Conservation (phyloP, 306 rosid species). For the Rosa multiflora region DNA sequence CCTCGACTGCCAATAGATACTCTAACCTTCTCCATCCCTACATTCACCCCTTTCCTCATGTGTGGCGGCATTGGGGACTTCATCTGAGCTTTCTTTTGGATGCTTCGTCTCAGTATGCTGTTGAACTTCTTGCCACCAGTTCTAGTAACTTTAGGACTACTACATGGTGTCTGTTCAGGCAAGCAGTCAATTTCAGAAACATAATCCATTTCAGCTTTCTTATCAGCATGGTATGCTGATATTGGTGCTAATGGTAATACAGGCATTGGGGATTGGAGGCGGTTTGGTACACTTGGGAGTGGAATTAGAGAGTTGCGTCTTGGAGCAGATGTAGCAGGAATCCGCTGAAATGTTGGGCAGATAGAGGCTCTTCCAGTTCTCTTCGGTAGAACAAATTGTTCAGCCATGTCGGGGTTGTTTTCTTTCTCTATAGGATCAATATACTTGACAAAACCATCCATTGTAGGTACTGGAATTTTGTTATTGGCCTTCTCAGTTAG, state of each 20-base stretch:
- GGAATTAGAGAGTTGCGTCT: slow-evolving; percentile 90
- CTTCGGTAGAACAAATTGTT: slow-evolving; percentile 48
- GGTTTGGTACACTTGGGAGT: slow-evolving; percentile 53
- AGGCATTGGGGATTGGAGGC: slow-evolving; percentile 46
- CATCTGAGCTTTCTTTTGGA: slow-evolving; percentile 55
- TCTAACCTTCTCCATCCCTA: slow-evolving; percentile 86
- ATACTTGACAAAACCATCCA: slow-evolving; percentile 52
- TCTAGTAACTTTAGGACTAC: slow-evolving; percentile 71
- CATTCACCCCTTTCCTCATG: slow-evolving; percentile 72
- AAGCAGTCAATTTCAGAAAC: slow-evolving; percentile 46
- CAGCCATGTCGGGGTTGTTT: slow-evolving; percentile 71
- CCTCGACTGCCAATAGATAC: slow-evolving; percentile 87
- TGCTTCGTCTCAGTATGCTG: slow-evolving; percentile 68
- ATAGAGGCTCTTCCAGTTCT: slow-evolving; percentile 76
- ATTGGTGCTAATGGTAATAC: slow-evolving; percentile 39
- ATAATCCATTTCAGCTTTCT: slow-evolving; percentile 42
- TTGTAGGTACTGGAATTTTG: slow-evolving; percentile 44
- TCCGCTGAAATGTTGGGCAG: slow-evolving; percentile 53
- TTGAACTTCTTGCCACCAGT: slow-evolving; percentile 62
- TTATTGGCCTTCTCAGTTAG: slow-evolving; percentile 54
- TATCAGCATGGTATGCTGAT: slow-evolving; percentile 34
- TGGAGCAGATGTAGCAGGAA: slow-evolving; percentile 51
- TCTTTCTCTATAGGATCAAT: slow-evolving; percentile 74
- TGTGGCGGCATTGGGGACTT: slow-evolving; percentile 77
- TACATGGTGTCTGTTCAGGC: slow-evolving; percentile 49